Base-by-base conservation (phyloP, 2,329 filamentous ascomycete genomes). In the Clarireedia homoeocarpa region DNA sequence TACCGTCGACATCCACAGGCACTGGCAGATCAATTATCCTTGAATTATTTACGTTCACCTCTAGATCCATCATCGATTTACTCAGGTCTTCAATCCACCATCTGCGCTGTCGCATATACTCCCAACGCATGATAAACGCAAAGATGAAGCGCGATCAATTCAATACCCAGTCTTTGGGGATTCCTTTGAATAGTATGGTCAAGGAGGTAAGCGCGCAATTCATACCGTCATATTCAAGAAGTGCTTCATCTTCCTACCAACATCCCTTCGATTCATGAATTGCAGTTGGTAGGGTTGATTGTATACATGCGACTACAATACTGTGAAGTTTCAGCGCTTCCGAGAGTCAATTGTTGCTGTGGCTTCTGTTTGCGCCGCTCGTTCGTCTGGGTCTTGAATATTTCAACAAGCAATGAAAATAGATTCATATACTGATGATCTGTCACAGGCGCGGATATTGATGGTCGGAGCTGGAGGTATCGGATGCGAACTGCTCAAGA, bases 401-500 rank as follows among this genome's bases (percentile, higher is more conserved):
- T 46, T 50, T 50, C 6, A 40, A 27, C 23, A 30, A 27, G 24
- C 45, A 24, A 42, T 55, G 49, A 38, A 49, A 17, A 36, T 51
- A 45, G 50, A 48, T 45, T 27, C 26, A 14, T 30, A 39, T 23
- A 67, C 73, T 76, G 66, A 77, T 67, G 48, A 44, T 44, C 58
- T 50, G 54, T 56, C 59, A 58, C 73, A 96, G 91, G 82, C 90
- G 59, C 88, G 86, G 61, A 86, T 96, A 53, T 79, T 99, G 57
- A 90, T 99, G 78, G 92, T 99, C 56, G 94, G 94, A 66, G 94
- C 94, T 55, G 94, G 94, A 60, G 94, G 94, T 60, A 99, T 99
- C 69, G 94, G 94, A 65, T 99, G 94, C 74, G 94, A 99, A 74
- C 80, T 99, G 6, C 83, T 99, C 62, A 99, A 99, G 78, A 96